Evolutionary conservation across 306 rosid species (phyloP).

Genomic region (Trichosanthes truncata): DNA sequence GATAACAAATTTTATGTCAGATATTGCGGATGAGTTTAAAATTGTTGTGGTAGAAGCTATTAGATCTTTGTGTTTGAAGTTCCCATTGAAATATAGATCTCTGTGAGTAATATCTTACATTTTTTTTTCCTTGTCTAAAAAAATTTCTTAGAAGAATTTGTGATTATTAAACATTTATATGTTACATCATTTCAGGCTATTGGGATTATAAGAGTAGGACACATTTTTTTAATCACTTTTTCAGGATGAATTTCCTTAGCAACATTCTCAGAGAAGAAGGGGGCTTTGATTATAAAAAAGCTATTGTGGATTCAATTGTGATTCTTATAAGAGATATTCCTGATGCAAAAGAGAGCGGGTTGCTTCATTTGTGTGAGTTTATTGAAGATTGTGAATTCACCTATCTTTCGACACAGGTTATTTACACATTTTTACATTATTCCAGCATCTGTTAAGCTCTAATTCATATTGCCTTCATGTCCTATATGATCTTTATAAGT

Average conservation of each 20-base stretch:
- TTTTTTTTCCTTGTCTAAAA: neutral
- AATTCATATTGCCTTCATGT: neutral
- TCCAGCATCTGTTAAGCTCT: constrained; percentile 6
- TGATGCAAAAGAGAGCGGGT: constrained; percentile 89
- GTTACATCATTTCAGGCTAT: neutral
- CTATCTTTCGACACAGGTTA: constrained; percentile 94
- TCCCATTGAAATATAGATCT: constrained; percentile 87
- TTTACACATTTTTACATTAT: constrained; percentile 12
- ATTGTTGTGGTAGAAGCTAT: constrained; percentile 98
- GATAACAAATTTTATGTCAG: constrained; percentile 96
- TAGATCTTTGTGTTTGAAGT: constrained; percentile 87
- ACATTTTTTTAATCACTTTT: constrained; percentile 8
- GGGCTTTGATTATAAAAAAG: constrained; percentile 96
- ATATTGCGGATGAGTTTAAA: constrained; percentile 96
- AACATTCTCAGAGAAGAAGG: constrained; percentile 99
- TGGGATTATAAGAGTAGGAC: neutral
- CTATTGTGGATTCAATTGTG: constrained; percentile 95
- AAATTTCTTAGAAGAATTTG: constrained; percentile 8
- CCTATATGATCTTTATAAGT: constrained; percentile 8
- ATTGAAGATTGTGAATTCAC: constrained; percentile 99
- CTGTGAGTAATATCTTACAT: constrained; percentile 50
- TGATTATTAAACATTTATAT: neutral
- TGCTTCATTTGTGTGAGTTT: constrained; percentile 98
- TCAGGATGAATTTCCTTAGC: constrained; percentile 97
- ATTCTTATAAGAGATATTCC: constrained; percentile 94